Conservation (phyloP, 177 flowering plant species). For the Vitis hybrid region DNA sequence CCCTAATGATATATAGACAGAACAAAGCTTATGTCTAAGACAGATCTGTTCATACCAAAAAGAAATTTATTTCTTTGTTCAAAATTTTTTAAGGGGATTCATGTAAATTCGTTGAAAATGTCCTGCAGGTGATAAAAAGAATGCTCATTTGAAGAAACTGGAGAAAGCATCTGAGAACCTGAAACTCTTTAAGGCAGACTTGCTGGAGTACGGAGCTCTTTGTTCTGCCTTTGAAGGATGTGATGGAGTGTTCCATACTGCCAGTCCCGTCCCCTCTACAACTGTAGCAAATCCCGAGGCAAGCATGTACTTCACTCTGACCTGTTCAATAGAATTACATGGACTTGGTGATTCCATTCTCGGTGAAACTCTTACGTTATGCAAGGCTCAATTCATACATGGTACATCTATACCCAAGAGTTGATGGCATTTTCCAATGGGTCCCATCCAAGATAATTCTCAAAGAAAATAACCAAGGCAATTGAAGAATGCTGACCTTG, state of each 20-base stretch:
- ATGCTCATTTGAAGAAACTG: constrained; percentile 61
- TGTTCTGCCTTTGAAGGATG: constrained; percentile 67
- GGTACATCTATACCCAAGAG: not conserved
- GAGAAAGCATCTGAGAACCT: constrained; percentile 63
- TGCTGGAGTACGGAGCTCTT: constrained; percentile 63
- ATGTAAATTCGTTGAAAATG: not conserved
- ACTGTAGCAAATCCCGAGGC: constrained; percentile 62
- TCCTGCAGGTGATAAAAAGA: constrained; percentile 48
- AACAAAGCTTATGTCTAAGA: no score
- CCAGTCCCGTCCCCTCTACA: constrained; percentile 62
- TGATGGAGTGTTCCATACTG: constrained; percentile 79
- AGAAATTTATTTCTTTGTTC: no score
- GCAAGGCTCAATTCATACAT: no score
- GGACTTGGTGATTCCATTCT: not conserved
- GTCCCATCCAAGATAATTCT: no score
- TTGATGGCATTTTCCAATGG: not conserved
- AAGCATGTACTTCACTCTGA: constrained; percentile 8
- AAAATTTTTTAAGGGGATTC: no score
- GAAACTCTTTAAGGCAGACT: constrained; percentile 67
- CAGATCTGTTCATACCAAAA: no score
- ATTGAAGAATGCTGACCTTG: no score
- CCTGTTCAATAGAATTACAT: not conserved
- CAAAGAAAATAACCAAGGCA: no score
- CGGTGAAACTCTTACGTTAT: not conserved
- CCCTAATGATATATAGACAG: no score